Base-by-base conservation (phyloP, 2,329 filamentous ascomycete species). In the Diplodia seriata region DNA sequence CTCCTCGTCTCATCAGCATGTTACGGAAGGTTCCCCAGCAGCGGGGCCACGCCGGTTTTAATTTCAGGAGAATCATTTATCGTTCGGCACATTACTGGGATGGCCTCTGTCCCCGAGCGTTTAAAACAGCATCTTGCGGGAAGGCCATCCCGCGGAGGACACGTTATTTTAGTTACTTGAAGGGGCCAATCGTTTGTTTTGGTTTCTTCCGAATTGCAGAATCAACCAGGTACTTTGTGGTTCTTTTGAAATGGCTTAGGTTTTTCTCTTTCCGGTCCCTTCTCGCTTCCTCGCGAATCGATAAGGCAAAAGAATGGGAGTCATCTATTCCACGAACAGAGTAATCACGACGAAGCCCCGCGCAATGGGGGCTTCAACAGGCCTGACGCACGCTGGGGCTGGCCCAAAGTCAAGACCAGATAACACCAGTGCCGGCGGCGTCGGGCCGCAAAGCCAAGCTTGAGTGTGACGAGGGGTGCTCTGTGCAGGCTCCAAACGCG, bases 141-240 rank as follows among this genome's bases (percentile, higher is more conserved):
- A 51, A 8, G 59, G 59, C 18, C 43, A 51, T 51, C 59, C 31
- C 31, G 11, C 31, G 47, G 47, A 33, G 20, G 51, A 51, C 31
- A 38, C n/a, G 7, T 51, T 63, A 40, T 63, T 63, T 51, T 63
- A 63, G 59, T 63, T 63, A 63, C 31, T 38, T 26, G 51, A 63
- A 63, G 47, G 26, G 47, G 14, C 59, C 29, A 29, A 26, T 26
- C 26, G 26, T 26, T 26, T 50, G 38, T 20, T 47, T 47, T 7
- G 59, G 59, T 23, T 51, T 63, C 59, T 51, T 50, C 15, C n/a
- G 47, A 33, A 38, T 38, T 51, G 69, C 67, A 71, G 68, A 71
- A 70, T 70, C 69, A 70, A 71, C 62, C 68, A 71, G 69, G 70
- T 71, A 70, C 57, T 53, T 63, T 50, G 38, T 51, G 43, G 43